Percentiles rank a stretch among this genome's conserved stretches.
These are phyloP conservation scores for Picea abies DNA, from an alignment of 83 land plant genomes.

Conservation along the genomic window DNA sequence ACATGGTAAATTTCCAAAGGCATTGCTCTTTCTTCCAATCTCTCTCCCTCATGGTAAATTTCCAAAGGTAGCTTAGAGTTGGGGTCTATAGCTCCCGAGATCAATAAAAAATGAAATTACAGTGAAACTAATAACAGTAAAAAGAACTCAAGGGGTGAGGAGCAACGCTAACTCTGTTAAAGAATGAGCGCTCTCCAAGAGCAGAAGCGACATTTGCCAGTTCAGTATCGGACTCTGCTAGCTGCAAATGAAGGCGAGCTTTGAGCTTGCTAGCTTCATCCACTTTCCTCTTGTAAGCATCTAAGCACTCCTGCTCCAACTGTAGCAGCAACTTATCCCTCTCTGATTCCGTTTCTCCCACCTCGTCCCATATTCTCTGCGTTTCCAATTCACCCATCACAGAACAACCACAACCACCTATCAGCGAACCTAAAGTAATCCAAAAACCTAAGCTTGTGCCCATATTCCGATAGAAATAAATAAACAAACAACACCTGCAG, in stretches of 20 bases:
- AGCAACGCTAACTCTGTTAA: conserved; percentile 26
- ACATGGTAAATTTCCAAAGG: too few relatives aligned
- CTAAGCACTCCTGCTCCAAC: conserved; percentile 78
- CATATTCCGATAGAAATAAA: conserved; percentile 1
- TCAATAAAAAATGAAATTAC: too few relatives aligned
- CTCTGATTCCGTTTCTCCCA: conserved; percentile 72
- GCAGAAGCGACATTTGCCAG: conserved; percentile 34
- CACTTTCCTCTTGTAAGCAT: conserved; percentile 64
- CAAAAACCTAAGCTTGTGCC: neutral
- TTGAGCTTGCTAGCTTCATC: conserved; percentile 52
- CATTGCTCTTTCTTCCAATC: too few relatives aligned
- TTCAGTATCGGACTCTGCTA: conserved; percentile 58
- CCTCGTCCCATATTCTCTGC: conserved; percentile 79
- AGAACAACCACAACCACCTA: neutral
- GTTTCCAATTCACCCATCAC: neutral
- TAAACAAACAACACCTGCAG: conserved; percentile 35
- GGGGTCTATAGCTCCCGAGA: too few relatives aligned
- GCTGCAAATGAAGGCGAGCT: conserved; percentile 42
- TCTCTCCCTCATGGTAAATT: too few relatives aligned
- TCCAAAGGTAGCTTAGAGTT: too few relatives aligned
- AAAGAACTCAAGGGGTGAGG: neutral
- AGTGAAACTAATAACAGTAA: neutral
- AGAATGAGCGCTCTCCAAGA: conserved; percentile 52
- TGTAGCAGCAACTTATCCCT: conserved; percentile 65
- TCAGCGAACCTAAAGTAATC: conserved; percentile 5